Base-by-base conservation (phyloP, 2,329 filamentous ascomycete species). In the Claviceps citrina region DNA sequence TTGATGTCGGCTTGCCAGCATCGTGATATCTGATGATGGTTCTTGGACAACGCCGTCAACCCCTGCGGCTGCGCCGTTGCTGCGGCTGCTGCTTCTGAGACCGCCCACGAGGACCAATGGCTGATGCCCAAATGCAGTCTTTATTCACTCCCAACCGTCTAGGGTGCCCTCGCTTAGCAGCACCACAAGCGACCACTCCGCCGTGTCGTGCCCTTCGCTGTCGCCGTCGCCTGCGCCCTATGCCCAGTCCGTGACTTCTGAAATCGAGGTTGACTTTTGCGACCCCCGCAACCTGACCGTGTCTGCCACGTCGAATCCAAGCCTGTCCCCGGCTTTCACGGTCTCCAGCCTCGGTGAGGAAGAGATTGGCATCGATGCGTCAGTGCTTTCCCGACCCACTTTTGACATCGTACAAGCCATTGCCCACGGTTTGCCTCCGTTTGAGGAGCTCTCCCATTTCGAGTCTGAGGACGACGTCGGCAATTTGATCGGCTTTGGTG, bases 201-300 rank as follows among this genome's bases (percentile, higher is more conserved):
- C 77, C 41, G 80, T 78, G 54, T 77, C 81, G 34, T 89, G 81
- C 67, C 83, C 85, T 49, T 91, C 85, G 43, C 75, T 91, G 47
- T 93, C 85, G 22, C 85, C 86, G 16, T 93, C 85, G 25, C 85
- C 86, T 15, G 82, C 84, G 36, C 84, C 84, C 24, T 78, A 84
- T 47, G 78, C 84, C 50, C 68, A 73, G 51, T 76, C 82, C 41
- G 66, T 79, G 56, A 65, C 71, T 34, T 76, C 77, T 2, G 81
- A 85, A 54, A 68, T 73, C 49, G 80, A 85, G 58, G 71, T 85
- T 49, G 80, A 85, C 62, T 93, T 91, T 59, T 94, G 89, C 62
- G 87, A 95, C 56, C 87, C 89, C 26, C 79, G 87, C 54, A 84
- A 93, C 56, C 66, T 95, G 47, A 93, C 83, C 16, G 84, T 94